Percentiles rank a stretch among this genome's conserved stretches.
These are phyloP conservation scores for Suillus cothurnatus DNA, from an alignment of 768 basidiomycete species.

Conservation along the genomic window DNA sequence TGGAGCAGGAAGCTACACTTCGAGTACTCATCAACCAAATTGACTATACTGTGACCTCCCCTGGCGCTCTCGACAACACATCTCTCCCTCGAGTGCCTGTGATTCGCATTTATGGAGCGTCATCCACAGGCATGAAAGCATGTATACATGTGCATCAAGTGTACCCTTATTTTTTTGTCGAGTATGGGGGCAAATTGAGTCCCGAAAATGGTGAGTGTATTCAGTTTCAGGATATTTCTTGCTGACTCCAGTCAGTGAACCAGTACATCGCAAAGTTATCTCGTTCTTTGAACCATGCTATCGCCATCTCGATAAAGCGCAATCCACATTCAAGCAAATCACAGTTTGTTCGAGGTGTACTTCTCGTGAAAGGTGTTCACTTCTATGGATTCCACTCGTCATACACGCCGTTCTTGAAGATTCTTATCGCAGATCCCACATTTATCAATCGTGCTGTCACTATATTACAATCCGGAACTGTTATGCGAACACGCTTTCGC, in stretches of 20 bases:
- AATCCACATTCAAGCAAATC: constrained; percentile 60
- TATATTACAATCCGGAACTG: constrained; percentile 78
- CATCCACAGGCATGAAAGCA: constrained; percentile 73
- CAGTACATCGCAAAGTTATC: constrained; percentile 69
- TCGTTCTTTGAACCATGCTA: constrained; percentile 81
- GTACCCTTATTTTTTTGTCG: constrained; percentile 91
- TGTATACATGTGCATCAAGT: constrained; percentile 93
- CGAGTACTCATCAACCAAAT: constrained; percentile 57
- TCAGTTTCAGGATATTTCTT: background rate
- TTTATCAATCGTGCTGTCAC: constrained; percentile 69
- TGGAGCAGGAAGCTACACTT: constrained; percentile 28
- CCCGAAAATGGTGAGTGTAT: constrained; percentile 57
- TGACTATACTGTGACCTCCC: constrained; percentile 59
- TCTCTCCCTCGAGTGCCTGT: constrained; percentile 71
- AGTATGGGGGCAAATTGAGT: constrained; percentile 71
- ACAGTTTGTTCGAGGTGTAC: constrained; percentile 70
- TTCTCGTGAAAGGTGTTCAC: constrained; percentile 90
- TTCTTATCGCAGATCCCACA: constrained; percentile 72
- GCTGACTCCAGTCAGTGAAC: constrained; percentile 53
- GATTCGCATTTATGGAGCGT: constrained; percentile 84
- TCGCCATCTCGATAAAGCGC: constrained; percentile 78
- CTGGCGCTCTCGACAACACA: constrained; percentile 67
- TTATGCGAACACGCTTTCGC: constrained; percentile 77
- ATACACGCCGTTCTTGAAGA: constrained; percentile 87
- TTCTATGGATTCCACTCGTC: constrained; percentile 94